Evolutionary conservation across 805 yeast genomes (phyloP), one percentile per base, ranked within the genome.

Genomic region (Kluyveromyces dobzhanskii): DNA sequence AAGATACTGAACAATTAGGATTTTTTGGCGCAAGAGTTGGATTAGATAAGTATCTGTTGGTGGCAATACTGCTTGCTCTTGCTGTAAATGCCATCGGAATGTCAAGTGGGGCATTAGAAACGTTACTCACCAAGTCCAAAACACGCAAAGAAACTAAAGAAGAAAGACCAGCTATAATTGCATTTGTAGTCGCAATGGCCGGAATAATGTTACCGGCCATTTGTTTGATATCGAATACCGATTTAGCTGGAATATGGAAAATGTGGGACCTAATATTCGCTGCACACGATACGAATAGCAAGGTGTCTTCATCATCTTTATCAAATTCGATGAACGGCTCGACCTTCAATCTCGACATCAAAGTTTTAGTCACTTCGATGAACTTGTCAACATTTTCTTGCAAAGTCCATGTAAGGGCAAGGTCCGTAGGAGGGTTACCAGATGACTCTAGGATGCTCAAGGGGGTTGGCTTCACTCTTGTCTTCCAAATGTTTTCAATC

Each of bases 141-240:
- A 76, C 57, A 56, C 75, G 73, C 34, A 87, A 62, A 0, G 94
- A 82, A 28, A 80, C 76, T 29, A 90, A 57, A 3, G 87, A 79
- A 12, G 92, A 81, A 48, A 86, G 73, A 0, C 98, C 98, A 0
- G 96, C 87, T 49, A 92, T 80, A 11, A 92, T 80, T 1, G 98
- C 97, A 59, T 92, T 92, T 3, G 97, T 90, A 1, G 98, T 92
- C 4, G 98, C 97, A 49, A 94, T 88, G 0, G 98, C 98, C 0
- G 99, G 98, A 30, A 92, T 92, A 51, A 92, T 92, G 59, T 90
- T 92, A 4, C 99, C 99, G 0, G 98, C 98, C 46, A 90, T 87
- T 53, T 84, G 94, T 57, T 92, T 92, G 44, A 84, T 75, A 44
- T 86, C 95, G 55, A 94, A 92, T 43, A 84, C 80, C 3, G 92